phyloP scores from a whole-genome alignment of 108 stramenopile species.

The Fistulifera pelliculosa region DNA sequence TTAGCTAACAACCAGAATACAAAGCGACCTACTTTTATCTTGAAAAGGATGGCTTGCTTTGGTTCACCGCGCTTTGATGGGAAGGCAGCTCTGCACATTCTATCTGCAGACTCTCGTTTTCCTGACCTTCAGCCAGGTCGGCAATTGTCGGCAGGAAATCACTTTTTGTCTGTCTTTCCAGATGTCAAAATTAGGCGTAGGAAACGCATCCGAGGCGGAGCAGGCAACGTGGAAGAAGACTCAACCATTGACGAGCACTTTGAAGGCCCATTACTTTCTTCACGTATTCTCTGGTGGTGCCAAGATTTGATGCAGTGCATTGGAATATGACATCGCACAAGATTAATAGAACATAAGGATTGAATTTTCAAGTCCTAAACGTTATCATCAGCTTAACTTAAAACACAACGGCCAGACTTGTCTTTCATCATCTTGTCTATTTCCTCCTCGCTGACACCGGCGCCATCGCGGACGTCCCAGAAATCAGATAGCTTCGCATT shows the following conservation, averaged over 20 bases:
- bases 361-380: too few relatives aligned
- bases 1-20: not conserved
- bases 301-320: too few relatives aligned
- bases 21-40: constrained; percentile 40
- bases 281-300: too few relatives aligned
- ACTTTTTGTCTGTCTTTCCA: constrained; percentile 90
- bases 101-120: constrained; percentile 80
- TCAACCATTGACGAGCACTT: too few relatives aligned
- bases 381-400: constrained; percentile 32
- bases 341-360: too few relatives aligned
- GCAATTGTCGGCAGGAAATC: constrained; percentile 75
- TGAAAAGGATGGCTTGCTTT: constrained; percentile 90
- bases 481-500: constrained; percentile 68
- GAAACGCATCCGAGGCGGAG: constrained; percentile 6
- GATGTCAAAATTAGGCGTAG: constrained; percentile 7
- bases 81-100: constrained; percentile 60
- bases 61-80: constrained; percentile 85
- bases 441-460: constrained; percentile 78
- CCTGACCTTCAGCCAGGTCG: constrained; percentile 74
- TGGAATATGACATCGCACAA: too few relatives aligned
- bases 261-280: too few relatives aligned
- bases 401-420: constrained; percentile 60
- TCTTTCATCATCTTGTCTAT: constrained; percentile 69
- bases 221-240: not conserved
- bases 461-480: constrained; percentile 74